Evolutionary conservation across 768 basidiomycete genomes (phyloP), one percentile per base, ranked within the genome.

Genomic region (Naganishia antarctica): DNA sequence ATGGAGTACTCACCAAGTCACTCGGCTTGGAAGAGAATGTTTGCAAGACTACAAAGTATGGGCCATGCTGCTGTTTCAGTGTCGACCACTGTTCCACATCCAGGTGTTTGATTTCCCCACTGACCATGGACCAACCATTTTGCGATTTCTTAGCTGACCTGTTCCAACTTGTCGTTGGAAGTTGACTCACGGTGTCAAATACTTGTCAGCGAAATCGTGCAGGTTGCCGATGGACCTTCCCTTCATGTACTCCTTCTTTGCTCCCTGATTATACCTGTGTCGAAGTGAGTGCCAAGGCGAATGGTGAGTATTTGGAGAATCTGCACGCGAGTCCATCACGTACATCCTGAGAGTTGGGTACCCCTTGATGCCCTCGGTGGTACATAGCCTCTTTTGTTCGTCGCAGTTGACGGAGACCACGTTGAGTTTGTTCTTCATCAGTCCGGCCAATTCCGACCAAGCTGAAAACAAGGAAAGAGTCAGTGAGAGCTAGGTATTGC

Each of bases 321-420:
- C n/a, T 40, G n/a, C 1, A 57, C 8, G 34, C 3, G 25, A 28
- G 13, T 4, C 25, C 4, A 28, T 18, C 11, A 82, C 82, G 28
- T 84, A 89, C 80, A 87, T 87, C 45, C 84, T 78, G 44, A 98
- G 79, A 51, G 87, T 89, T 0, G 94, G 94, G 76, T 89, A 99
- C 1, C 90, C 91, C 29, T 82, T 74, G 18, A 99, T 82, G 2
- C 81, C 82, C 62, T 91, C 81, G 13, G 78, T 70, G 47, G 81
- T 79, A 78, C 94, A 99, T 5, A 92, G 72, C 0, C 81, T 75
- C 44, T 81, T 79, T 70, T 92, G 80, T 0, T 81, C 84, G 18
- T 97, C 94, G 71, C 94, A 99, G 73, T 99, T 84, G 15, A 99
- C 87, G 66, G 94, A 86, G 2, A 86, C 91, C 9, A 99, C 79